Evolutionary conservation across 306 rosid genomes (phyloP).

Genomic region (Oxytropis ochrocephala): DNA sequence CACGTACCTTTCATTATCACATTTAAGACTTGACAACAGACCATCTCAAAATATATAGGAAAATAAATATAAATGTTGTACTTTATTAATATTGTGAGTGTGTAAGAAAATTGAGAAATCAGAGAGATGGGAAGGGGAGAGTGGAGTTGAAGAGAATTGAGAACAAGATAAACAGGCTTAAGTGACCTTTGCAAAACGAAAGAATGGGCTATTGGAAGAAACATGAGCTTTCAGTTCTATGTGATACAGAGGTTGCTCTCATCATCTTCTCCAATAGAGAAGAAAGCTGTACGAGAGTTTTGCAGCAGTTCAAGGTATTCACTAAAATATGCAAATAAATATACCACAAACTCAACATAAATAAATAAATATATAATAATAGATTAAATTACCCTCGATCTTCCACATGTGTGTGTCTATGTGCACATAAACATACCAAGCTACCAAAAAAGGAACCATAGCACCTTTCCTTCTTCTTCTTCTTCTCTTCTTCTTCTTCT

Average conservation of each 20-base stretch:
- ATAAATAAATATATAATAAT: too few species aligned
- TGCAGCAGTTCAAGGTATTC: conserved; percentile 90
- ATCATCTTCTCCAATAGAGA: conserved; percentile 99
- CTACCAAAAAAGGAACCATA: conserved; percentile 14
- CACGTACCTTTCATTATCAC: background rate
- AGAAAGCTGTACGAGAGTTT: conserved; percentile 98
- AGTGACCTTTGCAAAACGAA: conserved; percentile 91
- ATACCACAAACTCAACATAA: too few species aligned
- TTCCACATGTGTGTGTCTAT: background rate
- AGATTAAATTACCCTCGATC: too few species aligned
- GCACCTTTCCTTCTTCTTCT: too few species aligned
- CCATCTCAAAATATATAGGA: too few species aligned
- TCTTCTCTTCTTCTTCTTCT: background rate
- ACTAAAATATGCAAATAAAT: conserved; percentile 37
- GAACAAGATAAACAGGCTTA: conserved; percentile 97
- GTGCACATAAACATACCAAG: background rate
- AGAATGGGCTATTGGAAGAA: conserved; percentile 95
- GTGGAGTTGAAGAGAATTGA: conserved; percentile 77
- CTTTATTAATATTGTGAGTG: too few species aligned
- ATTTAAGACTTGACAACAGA: too few species aligned
- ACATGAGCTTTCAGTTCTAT: conserved; percentile 95
- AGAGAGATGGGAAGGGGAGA: conserved; percentile 71
- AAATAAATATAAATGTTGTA: too few species aligned
- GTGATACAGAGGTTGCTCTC: conserved; percentile 97
- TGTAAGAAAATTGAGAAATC: too few species aligned